These are phyloP conservation scores for Fonsecaea erecta DNA, from an alignment of 2,329 filamentous ascomycete genomes.

Conservation along the genomic window DNA sequence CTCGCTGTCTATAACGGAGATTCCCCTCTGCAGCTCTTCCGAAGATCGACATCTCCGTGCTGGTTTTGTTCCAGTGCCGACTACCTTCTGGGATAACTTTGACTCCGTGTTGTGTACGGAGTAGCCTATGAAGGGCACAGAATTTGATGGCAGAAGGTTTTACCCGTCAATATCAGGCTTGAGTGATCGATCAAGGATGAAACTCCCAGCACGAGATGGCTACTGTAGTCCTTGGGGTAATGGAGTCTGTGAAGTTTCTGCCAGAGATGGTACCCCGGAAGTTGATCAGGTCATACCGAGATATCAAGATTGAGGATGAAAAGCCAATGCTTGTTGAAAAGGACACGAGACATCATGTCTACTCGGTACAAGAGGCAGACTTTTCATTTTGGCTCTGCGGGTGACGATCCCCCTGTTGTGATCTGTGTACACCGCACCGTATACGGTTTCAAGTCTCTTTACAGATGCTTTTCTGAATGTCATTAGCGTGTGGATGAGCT, in stretches of 20 bases:
- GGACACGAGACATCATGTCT: neutral
- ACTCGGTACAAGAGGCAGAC: neutral
- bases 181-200: neutral
- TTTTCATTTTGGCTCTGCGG: neutral
- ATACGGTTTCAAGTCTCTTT: neutral
- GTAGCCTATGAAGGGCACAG: neutral
- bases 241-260: neutral
- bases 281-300: neutral
- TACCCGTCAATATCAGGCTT: neutral
- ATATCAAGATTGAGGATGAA: neutral
- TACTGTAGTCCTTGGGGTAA: neutral
- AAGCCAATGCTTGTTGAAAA: neutral
- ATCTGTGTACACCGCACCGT: neutral
- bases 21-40: neutral
- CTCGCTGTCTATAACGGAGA: neutral
- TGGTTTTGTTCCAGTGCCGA: neutral
- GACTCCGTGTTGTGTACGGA: neutral
- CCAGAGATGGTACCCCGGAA: neutral
- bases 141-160: neutral
- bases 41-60: neutral
- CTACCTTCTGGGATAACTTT: neutral
- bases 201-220: neutral
- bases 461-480: neutral
- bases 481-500: neutral
- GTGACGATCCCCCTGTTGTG: neutral